phyloP scores from a whole-genome alignment of 139 green algal genomes.

The Picochlorum sp. region DNA sequence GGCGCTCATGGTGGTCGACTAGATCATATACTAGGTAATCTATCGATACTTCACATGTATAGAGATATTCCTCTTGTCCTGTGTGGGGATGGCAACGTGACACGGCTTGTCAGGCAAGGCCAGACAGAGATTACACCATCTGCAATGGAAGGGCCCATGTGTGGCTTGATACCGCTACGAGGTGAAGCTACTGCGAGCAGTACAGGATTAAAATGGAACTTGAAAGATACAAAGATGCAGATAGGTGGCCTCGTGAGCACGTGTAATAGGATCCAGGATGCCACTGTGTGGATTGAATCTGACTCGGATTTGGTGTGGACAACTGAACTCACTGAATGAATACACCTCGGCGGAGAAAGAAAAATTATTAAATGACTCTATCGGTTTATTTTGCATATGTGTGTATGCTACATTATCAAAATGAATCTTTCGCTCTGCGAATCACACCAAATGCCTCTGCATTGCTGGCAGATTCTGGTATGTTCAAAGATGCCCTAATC shows the following conservation, averaged over 20 bases:
- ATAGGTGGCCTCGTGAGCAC: conserved; percentile 67
- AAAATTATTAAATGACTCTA: too few relatives aligned
- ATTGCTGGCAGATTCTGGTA: conserved; percentile 32
- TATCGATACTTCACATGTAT: conserved; percentile 68
- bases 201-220: conserved; percentile 74
- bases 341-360: not conserved
- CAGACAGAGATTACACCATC: conserved; percentile 41
- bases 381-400: not conserved
- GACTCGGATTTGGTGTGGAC: conserved; percentile 65
- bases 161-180: conserved; percentile 73
- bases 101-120: conserved; percentile 60
- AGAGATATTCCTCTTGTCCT: conserved; percentile 64
- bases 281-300: conserved; percentile 48
- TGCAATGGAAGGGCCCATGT: conserved; percentile 64
- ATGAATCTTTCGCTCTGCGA: conserved; percentile 66
- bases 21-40: conserved; percentile 84
- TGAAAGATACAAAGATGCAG: conserved; percentile 46
- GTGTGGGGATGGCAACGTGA: conserved; percentile 71
- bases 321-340: conserved; percentile 32
- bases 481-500: conserved; percentile 45
- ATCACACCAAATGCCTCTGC: conserved; percentile 63
- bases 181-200: conserved; percentile 38
- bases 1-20: conserved; percentile 83
- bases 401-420: conserved; percentile 29
- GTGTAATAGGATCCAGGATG: conserved; percentile 52